These are phyloP conservation scores for Fusarium miscanthi DNA, from an alignment of 2,329 filamentous ascomycete species.

Conservation along the genomic window DNA sequence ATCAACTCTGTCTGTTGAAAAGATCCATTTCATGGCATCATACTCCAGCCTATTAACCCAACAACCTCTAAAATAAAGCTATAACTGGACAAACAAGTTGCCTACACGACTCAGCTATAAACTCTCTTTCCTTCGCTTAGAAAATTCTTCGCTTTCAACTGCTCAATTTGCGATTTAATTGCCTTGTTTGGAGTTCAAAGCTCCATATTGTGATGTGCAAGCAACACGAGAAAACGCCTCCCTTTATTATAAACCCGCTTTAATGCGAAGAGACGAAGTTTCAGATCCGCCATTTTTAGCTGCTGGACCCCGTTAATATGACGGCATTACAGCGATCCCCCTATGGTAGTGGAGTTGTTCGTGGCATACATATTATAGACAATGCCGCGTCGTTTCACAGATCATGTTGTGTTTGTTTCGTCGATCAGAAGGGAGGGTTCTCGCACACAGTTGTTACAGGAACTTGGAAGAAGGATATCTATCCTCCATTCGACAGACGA, in stretches of 20 bases:
- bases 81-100: slow-evolving; percentile 2
- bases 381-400: not conserved
- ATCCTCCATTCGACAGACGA: not conserved
- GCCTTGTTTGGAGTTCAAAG: not conserved
- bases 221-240: slow-evolving; percentile 26
- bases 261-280: slow-evolving; percentile 29
- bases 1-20: slow-evolving; percentile 1
- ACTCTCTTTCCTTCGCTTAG: slow-evolving; percentile 8
- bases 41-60: not conserved
- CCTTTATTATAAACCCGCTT: slow-evolving; percentile 20
- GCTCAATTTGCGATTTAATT: not conserved
- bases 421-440: not conserved
- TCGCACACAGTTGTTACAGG: not conserved
- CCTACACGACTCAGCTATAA: slow-evolving; percentile 19
- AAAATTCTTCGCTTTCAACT: not conserved
- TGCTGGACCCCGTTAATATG: slow-evolving; percentile 26
- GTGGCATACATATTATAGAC: slow-evolving; percentile 14
- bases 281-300: slow-evolving; percentile 29
- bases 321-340: slow-evolving; percentile 39
- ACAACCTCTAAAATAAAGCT: not conserved
- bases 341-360: slow-evolving; percentile 28
- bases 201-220: slow-evolving; percentile 35
- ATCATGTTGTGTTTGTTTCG: not conserved
- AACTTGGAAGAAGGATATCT: not conserved
- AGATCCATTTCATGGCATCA: slow-evolving; percentile 14